Evolutionary conservation across 75 land plant species (phyloP).

Genomic region (Larix kaempferi): DNA sequence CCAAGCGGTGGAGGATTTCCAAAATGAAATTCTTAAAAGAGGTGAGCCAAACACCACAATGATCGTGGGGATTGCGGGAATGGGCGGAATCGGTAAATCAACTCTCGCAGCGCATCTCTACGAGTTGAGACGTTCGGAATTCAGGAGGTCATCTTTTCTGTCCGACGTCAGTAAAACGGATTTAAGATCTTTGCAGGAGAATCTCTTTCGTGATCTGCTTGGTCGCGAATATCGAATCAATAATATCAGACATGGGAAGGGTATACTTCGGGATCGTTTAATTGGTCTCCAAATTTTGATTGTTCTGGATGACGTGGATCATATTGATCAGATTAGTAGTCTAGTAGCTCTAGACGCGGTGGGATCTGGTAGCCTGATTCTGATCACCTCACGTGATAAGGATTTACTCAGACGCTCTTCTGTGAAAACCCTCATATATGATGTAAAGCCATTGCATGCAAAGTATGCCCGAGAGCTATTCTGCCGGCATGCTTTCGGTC

Average conservation of each 20-base stretch:
- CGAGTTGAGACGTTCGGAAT: no score
- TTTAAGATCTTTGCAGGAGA: background rate
- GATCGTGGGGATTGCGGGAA: no score
- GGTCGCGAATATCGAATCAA: background rate
- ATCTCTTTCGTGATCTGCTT: background rate
- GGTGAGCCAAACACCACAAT: no score
- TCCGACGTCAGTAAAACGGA: background rate
- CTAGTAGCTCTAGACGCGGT: background rate
- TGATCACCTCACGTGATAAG: background rate
- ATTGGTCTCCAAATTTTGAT: background rate
- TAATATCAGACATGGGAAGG: background rate
- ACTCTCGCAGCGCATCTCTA: no score
- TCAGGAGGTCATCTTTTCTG: background rate
- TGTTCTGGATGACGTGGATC: background rate
- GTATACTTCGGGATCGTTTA: background rate
- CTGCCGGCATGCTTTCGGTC: background rate
- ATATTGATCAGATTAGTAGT: background rate
- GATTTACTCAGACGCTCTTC: background rate
- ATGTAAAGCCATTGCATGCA: background rate
- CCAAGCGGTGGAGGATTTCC: no score
- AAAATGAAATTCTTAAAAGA: no score
- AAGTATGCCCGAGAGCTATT: background rate
- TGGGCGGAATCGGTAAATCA: no score
- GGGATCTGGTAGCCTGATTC: background rate
- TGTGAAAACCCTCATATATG: background rate